Evolutionary conservation across 306 rosid species (phyloP).

Genomic region (Castanea mollissima): DNA sequence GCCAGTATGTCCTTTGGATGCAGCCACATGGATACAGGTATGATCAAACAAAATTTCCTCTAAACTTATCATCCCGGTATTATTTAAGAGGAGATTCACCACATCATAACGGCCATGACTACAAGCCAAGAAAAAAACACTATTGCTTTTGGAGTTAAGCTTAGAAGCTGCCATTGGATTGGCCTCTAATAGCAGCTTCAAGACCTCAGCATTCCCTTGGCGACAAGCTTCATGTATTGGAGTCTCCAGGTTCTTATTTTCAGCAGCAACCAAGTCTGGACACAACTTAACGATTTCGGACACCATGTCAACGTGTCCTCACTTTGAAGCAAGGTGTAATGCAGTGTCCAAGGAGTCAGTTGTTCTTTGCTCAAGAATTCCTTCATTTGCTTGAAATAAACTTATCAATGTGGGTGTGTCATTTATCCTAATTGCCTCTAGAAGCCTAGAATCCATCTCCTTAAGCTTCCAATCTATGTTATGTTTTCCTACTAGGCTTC

Average conservation of each 20-base stretch:
- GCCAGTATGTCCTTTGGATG: slow-evolving; percentile 64
- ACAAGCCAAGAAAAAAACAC: slow-evolving; percentile 51
- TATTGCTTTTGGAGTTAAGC: slow-evolving; percentile 36
- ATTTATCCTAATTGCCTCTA: slow-evolving; percentile 38
- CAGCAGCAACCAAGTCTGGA: slow-evolving; percentile 59
- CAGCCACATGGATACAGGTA: slow-evolving; percentile 47
- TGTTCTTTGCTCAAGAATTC: slow-evolving; percentile 44
- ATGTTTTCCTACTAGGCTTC: background rate
- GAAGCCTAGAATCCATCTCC: slow-evolving; percentile 48
- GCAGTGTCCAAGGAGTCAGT: slow-evolving; percentile 45
- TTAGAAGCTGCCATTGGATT: slow-evolving; percentile 40
- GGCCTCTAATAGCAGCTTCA: slow-evolving; percentile 45
- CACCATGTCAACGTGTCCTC: slow-evolving; percentile 47
- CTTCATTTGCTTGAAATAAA: slow-evolving; percentile 37
- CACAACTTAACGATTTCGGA: slow-evolving; percentile 40
- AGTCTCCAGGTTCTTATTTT: slow-evolving; percentile 51
- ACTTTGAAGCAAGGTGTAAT: slow-evolving; percentile 60
- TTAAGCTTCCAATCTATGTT: background rate
- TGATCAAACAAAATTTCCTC: slow-evolving; percentile 40
- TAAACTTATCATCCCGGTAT: slow-evolving; percentile 22
- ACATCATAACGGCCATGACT: slow-evolving; percentile 53
- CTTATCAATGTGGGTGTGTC: slow-evolving; percentile 33
- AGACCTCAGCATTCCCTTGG: slow-evolving; percentile 31
- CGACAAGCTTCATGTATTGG: slow-evolving; percentile 66
- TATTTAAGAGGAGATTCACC: slow-evolving; percentile 44